These are phyloP conservation scores for Trichothecium sympodiale DNA, from an alignment of 2,329 filamentous ascomycete genomes.

Conservation along the genomic window DNA sequence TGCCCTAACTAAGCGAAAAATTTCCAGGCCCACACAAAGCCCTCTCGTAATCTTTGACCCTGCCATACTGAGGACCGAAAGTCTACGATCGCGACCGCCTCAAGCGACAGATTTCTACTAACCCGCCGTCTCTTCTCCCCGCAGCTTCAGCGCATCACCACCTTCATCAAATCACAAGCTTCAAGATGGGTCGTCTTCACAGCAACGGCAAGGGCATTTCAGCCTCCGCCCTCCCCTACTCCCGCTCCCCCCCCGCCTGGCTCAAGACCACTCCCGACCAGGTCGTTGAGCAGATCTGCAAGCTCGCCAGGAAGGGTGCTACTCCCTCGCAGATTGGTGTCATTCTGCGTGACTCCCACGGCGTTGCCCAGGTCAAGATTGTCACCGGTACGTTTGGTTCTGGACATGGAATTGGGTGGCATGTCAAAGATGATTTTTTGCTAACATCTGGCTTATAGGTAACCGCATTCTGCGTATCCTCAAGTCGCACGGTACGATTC, in stretches of 20 bases:
- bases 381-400: slow-evolving; percentile 66
- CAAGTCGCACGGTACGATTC: slow-evolving; percentile 84
- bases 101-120: slow-evolving; percentile 4
- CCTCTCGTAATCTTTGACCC: slow-evolving; percentile 3
- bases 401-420: background rate
- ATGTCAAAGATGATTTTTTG: slow-evolving; percentile 5
- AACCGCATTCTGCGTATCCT: slow-evolving; percentile 99
- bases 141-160: too few species aligned
- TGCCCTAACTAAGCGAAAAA: slow-evolving; percentile 37
- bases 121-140: slow-evolving; percentile 5
- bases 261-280: slow-evolving; percentile 98
- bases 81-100: slow-evolving; percentile 11
- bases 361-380: slow-evolving; percentile 94
- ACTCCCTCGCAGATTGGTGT: slow-evolving; percentile 99
- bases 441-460: slow-evolving; percentile 47
- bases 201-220: slow-evolving; percentile 99
- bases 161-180: slow-evolving; percentile 25
- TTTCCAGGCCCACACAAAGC: slow-evolving; percentile 29
- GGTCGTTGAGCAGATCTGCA: slow-evolving; percentile 98
- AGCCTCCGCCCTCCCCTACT: slow-evolving; percentile 92
- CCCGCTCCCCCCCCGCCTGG: slow-evolving; percentile 84
- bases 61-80: slow-evolving; percentile 8
- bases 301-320: slow-evolving; percentile 97
- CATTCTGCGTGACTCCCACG: slow-evolving; percentile 94
- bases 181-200: slow-evolving; percentile 94